Evolutionary conservation across 2,329 filamentous ascomycete genomes (phyloP).

Genomic region (Aplosporella prunicola): DNA sequence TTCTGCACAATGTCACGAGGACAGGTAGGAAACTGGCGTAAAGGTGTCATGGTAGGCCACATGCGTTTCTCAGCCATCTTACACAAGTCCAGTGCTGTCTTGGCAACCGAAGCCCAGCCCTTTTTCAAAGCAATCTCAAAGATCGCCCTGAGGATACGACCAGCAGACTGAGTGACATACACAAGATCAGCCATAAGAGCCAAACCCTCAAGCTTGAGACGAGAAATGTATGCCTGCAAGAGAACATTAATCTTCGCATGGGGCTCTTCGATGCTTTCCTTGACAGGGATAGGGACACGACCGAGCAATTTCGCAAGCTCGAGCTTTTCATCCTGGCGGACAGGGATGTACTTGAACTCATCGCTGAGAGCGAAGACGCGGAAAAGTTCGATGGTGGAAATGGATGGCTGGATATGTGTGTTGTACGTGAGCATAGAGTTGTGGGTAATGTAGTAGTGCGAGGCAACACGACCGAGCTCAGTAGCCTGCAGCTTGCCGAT

Average conservation of each 20-base stretch:
- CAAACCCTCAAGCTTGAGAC: constrained; percentile 84
- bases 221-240: constrained; percentile 90
- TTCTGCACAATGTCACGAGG: constrained; percentile 82
- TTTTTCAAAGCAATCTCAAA: constrained; percentile 98
- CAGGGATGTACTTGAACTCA: constrained; percentile 98
- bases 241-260: constrained; percentile 98
- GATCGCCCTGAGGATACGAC: constrained; percentile 86
- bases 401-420: constrained; percentile 83
- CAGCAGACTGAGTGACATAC: constrained; percentile 95
- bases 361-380: constrained; percentile 91
- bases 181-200: constrained; percentile 98
- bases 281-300: constrained; percentile 88
- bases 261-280: constrained; percentile 93
- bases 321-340: constrained; percentile 93
- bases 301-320: constrained; percentile 87
- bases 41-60: constrained; percentile 98
- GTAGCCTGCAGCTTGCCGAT: constrained; percentile 80
- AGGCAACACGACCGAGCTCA: constrained; percentile 89
- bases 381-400: constrained; percentile 92
- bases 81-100: constrained; percentile 84
- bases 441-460: constrained; percentile 96
- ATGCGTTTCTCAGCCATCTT: constrained; percentile 99
- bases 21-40: constrained; percentile 80
- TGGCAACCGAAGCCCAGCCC: constrained; percentile 88
- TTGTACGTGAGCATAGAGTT: constrained; percentile 97